phyloP scores from a whole-genome alignment of 2,329 filamentous ascomycete genomes.

The Tricladium varicosporioides region DNA sequence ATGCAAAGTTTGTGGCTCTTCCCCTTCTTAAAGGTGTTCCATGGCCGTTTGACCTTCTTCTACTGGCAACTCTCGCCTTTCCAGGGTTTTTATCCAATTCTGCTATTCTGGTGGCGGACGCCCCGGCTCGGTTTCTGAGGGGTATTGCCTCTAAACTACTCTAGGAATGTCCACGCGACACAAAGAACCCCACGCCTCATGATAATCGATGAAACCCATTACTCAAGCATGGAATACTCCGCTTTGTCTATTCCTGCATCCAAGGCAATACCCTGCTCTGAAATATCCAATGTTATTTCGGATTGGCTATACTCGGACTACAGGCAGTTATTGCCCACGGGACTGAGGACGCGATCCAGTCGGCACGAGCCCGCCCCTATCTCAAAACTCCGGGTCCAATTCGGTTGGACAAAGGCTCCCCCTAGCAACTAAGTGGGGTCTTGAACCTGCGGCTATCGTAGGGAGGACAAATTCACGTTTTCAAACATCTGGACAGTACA shows the following conservation, averaged over 20 bases:
- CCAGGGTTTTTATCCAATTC: background rate
- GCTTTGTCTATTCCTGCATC: conserved; percentile 1
- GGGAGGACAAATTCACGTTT: conserved; percentile 11
- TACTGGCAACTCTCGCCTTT: too few relatives aligned
- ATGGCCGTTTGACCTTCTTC: too few relatives aligned
- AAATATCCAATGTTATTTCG: background rate
- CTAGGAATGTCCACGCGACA: conserved; percentile 16
- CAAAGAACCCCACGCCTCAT: conserved; percentile 18
- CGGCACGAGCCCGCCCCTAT: conserved; percentile 3
- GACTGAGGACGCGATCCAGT: conserved; percentile 5
- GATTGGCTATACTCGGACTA: conserved; percentile 6
- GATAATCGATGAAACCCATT: conserved; percentile 8
- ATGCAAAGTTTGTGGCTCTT: background rate
- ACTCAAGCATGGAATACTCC: conserved; percentile 4
- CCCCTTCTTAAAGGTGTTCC: too few relatives aligned
- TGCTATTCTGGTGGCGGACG: background rate
- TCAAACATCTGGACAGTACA: conserved; percentile 19
- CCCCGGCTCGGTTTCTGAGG: conserved; percentile 2
- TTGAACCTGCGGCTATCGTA: conserved; percentile 11
- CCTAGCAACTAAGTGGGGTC: conserved; percentile 23
- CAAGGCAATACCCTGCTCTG: background rate
- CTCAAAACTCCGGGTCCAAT: conserved; percentile 11
- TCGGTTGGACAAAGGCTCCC: conserved; percentile 22
- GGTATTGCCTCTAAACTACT: conserved; percentile 4
- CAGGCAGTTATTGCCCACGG: background rate